phyloP scores from a whole-genome alignment of 768 basidiomycete species.

The Cystobasidium ongulense region DNA sequence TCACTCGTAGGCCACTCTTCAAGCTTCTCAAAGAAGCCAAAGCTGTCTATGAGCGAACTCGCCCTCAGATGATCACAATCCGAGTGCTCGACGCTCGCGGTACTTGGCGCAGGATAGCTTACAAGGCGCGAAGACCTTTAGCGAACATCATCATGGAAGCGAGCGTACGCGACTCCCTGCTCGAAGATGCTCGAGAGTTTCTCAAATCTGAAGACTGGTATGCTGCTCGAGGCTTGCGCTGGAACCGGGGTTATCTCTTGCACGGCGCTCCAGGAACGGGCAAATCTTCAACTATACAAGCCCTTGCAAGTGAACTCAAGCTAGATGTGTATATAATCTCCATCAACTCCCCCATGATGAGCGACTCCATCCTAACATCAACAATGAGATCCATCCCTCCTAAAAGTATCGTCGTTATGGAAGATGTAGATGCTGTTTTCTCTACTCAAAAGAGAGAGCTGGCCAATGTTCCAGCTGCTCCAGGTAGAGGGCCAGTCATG shows the following conservation, averaged over 20 bases:
- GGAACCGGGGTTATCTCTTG: constrained; percentile 24
- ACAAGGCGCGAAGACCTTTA: constrained; percentile 20
- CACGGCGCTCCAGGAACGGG: constrained; percentile 5
- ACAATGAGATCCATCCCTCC: constrained; percentile 7
- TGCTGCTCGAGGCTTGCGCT: neutral
- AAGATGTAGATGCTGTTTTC: constrained; percentile 22
- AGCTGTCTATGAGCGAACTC: constrained; percentile 13
- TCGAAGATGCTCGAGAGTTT: constrained; percentile 9
- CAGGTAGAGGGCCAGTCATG: neutral
- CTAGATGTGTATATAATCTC: constrained; percentile 23
- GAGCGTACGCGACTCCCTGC: neutral
- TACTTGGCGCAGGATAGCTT: constrained; percentile 3
- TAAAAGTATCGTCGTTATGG: constrained; percentile 10
- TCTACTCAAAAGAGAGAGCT: constrained; percentile 26
- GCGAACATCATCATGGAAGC: constrained; percentile 21
- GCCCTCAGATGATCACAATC: constrained; percentile 21
- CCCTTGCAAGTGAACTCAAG: constrained; percentile 19
- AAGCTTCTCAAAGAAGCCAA: constrained; percentile 19
- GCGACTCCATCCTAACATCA: neutral
- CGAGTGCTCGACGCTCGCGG: constrained; percentile 15
- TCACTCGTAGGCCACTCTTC: constrained; percentile 24
- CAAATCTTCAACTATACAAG: constrained; percentile 12
- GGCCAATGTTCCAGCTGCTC: neutral
- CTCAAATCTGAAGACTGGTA: constrained; percentile 20
- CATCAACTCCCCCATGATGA: constrained; percentile 28